Conservation (phyloP, 2,329 filamentous ascomycete species). For the Calonectria pteridis region DNA sequence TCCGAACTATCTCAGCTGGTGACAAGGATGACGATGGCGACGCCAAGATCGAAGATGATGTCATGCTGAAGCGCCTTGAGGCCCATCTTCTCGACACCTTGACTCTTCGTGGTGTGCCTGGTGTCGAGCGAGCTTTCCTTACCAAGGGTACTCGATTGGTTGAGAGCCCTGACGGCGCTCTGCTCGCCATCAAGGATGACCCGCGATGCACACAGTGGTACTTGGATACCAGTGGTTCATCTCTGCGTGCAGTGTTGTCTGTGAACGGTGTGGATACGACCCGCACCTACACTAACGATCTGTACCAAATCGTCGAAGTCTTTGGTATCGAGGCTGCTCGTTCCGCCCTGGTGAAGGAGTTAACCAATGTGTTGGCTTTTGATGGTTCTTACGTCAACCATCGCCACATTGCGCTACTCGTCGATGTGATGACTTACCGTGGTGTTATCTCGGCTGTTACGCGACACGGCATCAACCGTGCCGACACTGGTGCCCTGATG, state of each 20-base stretch:
- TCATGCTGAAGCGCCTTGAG: constrained; percentile 92
- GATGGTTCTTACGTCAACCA: constrained; percentile 99
- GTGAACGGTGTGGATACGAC: constrained; percentile 89
- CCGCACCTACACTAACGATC: constrained; percentile 93
- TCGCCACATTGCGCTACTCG: constrained; percentile 92
- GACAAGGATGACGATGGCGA: constrained; percentile 78
- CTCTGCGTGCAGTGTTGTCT: constrained; percentile 84
- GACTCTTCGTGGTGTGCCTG: constrained; percentile 89
- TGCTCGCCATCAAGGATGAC: constrained; percentile 81
- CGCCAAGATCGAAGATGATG: constrained; percentile 81
- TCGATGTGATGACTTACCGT: constrained; percentile 97
- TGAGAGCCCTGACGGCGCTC: constrained; percentile 76
- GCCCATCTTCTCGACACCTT: constrained; percentile 91
- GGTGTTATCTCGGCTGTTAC: constrained; percentile 96
- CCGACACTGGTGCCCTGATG: constrained; percentile 98
- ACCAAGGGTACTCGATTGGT: constrained; percentile 81
- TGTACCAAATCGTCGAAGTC: constrained; percentile 93
- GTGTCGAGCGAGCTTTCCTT: constrained; percentile 93
- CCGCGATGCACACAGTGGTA: constrained; percentile 90
- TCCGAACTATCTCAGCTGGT: constrained; percentile 78
- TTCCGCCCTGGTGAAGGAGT: constrained; percentile 85
- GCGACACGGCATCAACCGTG: constrained; percentile 97
- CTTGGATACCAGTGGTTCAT: constrained; percentile 92
- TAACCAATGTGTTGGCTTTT: constrained; percentile 94
- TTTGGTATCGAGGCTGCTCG: constrained; percentile 97